phyloP scores from a whole-genome alignment of 2,329 filamentous ascomycete genomes.

The Neoarthrinium moseri region DNA sequence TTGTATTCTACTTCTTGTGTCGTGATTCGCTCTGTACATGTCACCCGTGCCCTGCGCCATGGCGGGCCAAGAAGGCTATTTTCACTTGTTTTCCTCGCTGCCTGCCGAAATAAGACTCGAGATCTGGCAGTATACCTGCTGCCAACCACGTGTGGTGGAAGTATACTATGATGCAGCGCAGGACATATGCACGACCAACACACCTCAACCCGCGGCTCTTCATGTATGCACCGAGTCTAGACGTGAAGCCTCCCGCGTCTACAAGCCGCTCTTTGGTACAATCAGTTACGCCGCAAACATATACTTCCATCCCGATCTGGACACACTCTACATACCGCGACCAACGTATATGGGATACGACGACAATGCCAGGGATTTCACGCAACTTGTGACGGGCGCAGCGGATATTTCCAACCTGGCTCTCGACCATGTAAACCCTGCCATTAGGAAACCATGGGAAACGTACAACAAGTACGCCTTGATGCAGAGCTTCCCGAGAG shows the following conservation, averaged over 20 bases:
- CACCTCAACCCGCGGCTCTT: conserved; percentile 38
- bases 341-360: conserved; percentile 38
- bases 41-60: not conserved
- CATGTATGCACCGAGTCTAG: conserved; percentile 42
- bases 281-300: conserved; percentile 25
- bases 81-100: conserved; percentile 32
- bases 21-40: not conserved
- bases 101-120: conserved; percentile 38
- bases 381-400: conserved; percentile 31
- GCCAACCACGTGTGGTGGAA: conserved; percentile 35
- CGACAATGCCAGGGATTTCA: conserved; percentile 39
- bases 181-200: conserved; percentile 35
- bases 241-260: conserved; percentile 37
- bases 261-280: conserved; percentile 34
- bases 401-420: conserved; percentile 38
- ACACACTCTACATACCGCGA: conserved; percentile 38
- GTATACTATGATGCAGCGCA: conserved; percentile 34
- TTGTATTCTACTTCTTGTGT: not conserved
- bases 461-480: conserved; percentile 48
- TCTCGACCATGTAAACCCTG: conserved; percentile 43
- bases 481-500: conserved; percentile 38
- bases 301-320: conserved; percentile 28
- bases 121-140: conserved; percentile 38
- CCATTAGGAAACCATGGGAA: conserved; percentile 47
- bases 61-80: conserved; percentile 16